Evolutionary conservation across 2,329 filamentous ascomycete genomes (phyloP).

Genomic region (Alternaria consortialis): DNA sequence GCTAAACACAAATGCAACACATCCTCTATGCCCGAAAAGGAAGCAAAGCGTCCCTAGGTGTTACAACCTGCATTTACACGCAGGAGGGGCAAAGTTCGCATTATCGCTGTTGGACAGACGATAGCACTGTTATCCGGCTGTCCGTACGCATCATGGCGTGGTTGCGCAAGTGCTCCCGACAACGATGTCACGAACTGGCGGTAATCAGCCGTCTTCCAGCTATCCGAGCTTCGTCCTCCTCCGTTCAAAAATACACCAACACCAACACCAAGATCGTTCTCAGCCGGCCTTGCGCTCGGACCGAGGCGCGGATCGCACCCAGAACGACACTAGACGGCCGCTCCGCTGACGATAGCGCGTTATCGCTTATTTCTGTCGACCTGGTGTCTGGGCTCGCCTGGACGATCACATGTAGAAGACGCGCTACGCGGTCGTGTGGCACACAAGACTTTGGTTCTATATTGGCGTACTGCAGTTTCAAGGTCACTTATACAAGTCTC

Average conservation of each 20-base stretch:
- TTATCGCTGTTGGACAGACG: background rate
- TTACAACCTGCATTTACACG: background rate
- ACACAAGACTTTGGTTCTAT: background rate
- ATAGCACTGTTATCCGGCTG: background rate
- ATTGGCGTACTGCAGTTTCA: background rate
- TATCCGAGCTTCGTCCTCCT: background rate
- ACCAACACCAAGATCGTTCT: slow-evolving; percentile 3
- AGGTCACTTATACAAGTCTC: background rate
- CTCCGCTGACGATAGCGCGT: slow-evolving; percentile 3
- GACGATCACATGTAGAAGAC: background rate
- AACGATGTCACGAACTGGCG: background rate
- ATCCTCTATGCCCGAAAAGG: slow-evolving; percentile 1
- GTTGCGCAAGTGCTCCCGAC: background rate
- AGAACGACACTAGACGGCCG: background rate
- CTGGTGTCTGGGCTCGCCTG: background rate
- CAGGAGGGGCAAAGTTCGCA: background rate
- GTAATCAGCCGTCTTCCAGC: background rate
- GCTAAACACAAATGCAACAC: background rate
- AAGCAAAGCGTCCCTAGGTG: background rate
- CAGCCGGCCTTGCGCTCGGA: slow-evolving; percentile 8
- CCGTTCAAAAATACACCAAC: background rate
- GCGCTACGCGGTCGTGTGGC: background rate
- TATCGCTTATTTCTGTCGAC: background rate
- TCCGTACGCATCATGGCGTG: background rate
- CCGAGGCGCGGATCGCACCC: background rate